Base-by-base conservation (phyloP, 768 basidiomycete species). In the Sporobolomyces roseus region DNA sequence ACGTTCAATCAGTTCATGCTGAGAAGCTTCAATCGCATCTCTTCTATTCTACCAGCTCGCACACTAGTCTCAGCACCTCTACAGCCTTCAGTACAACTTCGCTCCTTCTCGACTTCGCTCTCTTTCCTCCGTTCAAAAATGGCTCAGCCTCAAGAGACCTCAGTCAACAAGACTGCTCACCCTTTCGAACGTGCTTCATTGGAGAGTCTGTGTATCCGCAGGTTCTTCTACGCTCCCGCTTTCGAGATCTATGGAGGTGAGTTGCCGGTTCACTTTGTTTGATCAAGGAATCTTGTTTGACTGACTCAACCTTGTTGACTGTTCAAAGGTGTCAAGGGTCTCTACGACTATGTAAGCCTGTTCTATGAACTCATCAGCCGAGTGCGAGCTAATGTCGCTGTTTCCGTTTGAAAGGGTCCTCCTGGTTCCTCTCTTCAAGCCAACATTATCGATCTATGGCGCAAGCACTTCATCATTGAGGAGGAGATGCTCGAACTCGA, bases 401-500 rank as follows among this genome's bases (percentile, higher is more conserved):
- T 19, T 5, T 21, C 36, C n/a, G 7, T 38, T 6, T 58, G n/a
- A n/a, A n/a, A 66, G 77, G 93, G 94, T 49, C 94, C 93, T 61
- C 91, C 94, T 1, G 94, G 96, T 67, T 93, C 96, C 2, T 85
- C 92, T 3, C 84, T 98, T 38, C 93, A 97, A 76, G 91, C 94
- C 67, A 98, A 98, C 83, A 91, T 99, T 80, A 88, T 97, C 77
- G 82, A 88, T 0, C 90, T 90, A 83, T 98, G 94, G 96, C 84
- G 94, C 62, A 88, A 88, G 78, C 96, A 98, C 81, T 98, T 98
- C 77, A 98, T 99, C 82, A 84, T 98, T 77, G 91, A 98, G 76
- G 94, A 99, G 76, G 85, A 90, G 80, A 99, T 98, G 96, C 87
- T 94, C 74, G 94, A 98, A 80, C 86, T 98, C 72, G 94, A 98